phyloP scores from a whole-genome alignment of 768 basidiomycete genomes.

The Lepiota brunneoincarnata region DNA sequence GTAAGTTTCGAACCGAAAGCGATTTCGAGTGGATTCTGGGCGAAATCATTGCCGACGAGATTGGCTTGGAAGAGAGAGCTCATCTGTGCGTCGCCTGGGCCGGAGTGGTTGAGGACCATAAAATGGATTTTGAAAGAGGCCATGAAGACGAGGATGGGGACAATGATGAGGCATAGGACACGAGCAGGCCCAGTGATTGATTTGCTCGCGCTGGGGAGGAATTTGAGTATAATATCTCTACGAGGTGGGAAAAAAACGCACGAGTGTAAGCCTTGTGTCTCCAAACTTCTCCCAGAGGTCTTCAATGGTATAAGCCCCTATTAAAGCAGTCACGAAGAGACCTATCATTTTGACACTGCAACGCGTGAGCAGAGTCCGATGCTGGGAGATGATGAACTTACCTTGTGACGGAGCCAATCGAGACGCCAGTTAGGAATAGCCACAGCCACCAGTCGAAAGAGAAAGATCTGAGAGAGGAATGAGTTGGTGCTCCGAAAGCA shows the following conservation, averaged over 20 bases:
- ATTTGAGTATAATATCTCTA: slow-evolving; percentile 5
- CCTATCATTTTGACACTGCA: slow-evolving; percentile 93
- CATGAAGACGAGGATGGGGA: slow-evolving; percentile 93
- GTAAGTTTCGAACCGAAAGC: slow-evolving; percentile 90
- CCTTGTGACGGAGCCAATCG: slow-evolving; percentile 96
- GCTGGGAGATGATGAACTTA: slow-evolving; percentile 24
- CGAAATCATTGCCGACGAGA: slow-evolving; percentile 90
- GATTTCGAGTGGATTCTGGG: slow-evolving; percentile 87
- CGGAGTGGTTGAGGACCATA: slow-evolving; percentile 88
- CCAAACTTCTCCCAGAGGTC: slow-evolving; percentile 99
- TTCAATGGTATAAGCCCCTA: slow-evolving; percentile 95
- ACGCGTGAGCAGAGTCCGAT: background rate
- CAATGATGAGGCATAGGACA: slow-evolving; percentile 77
- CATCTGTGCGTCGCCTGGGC: slow-evolving; percentile 98
- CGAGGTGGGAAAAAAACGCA: slow-evolving; percentile 36
- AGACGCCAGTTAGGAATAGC: slow-evolving; percentile 89
- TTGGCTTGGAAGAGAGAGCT: slow-evolving; percentile 98
- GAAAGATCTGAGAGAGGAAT: slow-evolving; percentile 63
- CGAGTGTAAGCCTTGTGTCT: slow-evolving; percentile 86
- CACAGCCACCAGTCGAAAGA: slow-evolving; percentile 98
- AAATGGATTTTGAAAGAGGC: slow-evolving; percentile 96
- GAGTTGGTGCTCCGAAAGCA: background rate
- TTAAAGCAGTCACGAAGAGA: slow-evolving; percentile 90
- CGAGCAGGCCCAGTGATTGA: slow-evolving; percentile 91
- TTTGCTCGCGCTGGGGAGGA: slow-evolving; percentile 69